Conservation (phyloP, 441 rosid species). For the Corymbia calophylla region DNA sequence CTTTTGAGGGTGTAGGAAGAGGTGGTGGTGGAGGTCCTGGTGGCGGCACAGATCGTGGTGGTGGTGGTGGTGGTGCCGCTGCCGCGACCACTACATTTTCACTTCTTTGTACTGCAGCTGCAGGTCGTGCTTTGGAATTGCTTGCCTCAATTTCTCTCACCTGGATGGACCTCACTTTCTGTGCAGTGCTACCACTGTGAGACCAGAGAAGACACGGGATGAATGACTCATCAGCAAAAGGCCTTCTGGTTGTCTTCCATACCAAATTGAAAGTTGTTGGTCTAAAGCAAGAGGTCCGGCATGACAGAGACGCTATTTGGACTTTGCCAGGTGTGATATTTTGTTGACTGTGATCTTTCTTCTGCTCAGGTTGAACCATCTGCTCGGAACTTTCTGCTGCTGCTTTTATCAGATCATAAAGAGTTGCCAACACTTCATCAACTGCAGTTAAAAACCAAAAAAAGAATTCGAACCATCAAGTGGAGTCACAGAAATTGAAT, state of each 20-base stretch:
- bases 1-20: not conserved
- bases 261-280: not conserved
- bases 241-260: not conserved
- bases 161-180: conserved; percentile 61
- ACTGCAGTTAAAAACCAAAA: conserved; percentile 23
- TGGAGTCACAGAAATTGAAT: not conserved
- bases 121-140: not conserved
- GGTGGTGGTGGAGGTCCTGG: conserved; percentile 29
- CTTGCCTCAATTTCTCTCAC: not conserved
- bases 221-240: conserved; percentile 9
- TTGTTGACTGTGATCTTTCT: not conserved
- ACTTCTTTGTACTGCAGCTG: not conserved
- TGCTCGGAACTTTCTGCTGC: conserved; percentile 43
- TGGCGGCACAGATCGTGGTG: conserved; percentile 8
- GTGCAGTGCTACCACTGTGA: conserved; percentile 48
- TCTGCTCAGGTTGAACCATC: conserved; percentile 50
- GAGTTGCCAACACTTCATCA: conserved; percentile 51
- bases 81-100: not conserved
- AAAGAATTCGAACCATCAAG: not conserved
- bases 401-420: conserved; percentile 52
- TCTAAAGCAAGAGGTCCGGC: conserved; percentile 21
- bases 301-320: conserved; percentile 20
- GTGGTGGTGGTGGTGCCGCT: conserved; percentile 24
- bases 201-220: conserved; percentile 51
- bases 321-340: conserved; percentile 19